Percentiles rank a stretch among this genome's conserved stretches.
phyloP scores from a whole-genome alignment of 2,329 filamentous ascomycete genomes.

The Apiospora kogelbergensis region DNA sequence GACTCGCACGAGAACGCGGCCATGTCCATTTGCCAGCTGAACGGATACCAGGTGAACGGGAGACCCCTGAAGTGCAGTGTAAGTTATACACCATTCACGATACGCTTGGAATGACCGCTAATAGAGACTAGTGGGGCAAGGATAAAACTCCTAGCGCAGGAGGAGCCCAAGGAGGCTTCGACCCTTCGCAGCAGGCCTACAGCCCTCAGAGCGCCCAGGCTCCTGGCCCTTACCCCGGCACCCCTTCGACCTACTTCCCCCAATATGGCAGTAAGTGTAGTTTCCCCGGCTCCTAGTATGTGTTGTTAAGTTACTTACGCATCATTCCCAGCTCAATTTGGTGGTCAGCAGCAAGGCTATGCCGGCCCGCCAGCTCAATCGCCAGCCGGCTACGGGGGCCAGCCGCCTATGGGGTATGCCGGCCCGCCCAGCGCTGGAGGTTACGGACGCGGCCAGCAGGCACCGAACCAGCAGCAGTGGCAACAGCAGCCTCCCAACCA shows the following conservation, averaged over 20 bases:
- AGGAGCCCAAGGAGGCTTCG: constrained; percentile 62
- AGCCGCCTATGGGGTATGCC: constrained; percentile 67
- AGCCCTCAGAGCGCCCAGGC: constrained; percentile 74
- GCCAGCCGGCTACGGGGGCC: constrained; percentile 62
- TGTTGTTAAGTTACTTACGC: constrained; percentile 39
- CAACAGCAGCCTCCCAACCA: constrained; percentile 47
- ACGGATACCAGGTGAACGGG: constrained; percentile 96
- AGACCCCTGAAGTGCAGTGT: constrained; percentile 98
- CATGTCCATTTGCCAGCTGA: constrained; percentile 97
- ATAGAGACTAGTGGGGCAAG: constrained; percentile 82
- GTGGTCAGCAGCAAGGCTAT: constrained; percentile 68
- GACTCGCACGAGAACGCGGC: constrained; percentile 97
- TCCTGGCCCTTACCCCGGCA: constrained; percentile 70
- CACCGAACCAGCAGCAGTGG: constrained; percentile 56
- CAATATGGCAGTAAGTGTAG: constrained; percentile 81
- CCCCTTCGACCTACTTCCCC: constrained; percentile 82
- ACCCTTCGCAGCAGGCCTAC: constrained; percentile 70
- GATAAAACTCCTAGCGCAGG: constrained; percentile 81
- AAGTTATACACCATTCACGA: constrained; percentile 46
- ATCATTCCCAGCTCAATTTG: constrained; percentile 47
- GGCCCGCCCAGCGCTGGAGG: constrained; percentile 76
- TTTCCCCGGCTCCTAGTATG: not conserved
- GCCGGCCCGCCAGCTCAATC: constrained; percentile 61
- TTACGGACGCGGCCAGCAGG: constrained; percentile 63
- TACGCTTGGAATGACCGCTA: constrained; percentile 26